Conservation (phyloP, 2,329 filamentous ascomycete species). For the Diplodia corticola region DNA sequence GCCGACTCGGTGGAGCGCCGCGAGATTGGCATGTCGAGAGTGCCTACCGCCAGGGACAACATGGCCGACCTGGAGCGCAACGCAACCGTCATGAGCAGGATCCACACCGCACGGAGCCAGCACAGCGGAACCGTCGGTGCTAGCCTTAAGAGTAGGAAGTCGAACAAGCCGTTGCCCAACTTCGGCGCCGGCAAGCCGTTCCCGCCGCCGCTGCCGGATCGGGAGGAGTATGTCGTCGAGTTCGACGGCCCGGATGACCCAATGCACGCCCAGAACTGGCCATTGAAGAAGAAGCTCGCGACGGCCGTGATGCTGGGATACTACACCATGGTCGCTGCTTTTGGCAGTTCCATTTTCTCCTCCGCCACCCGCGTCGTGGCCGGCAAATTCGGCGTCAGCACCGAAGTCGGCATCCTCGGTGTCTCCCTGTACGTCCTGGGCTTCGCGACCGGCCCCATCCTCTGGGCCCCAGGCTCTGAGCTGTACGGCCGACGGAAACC, state of each 20-base stretch:
- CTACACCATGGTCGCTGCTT: slow-evolving; percentile 67
- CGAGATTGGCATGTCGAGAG: slow-evolving; percentile 56
- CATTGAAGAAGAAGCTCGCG: slow-evolving; percentile 70
- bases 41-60: slow-evolving; percentile 63
- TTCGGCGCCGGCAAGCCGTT: slow-evolving; percentile 76
- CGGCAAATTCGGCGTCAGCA: slow-evolving; percentile 46
- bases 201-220: slow-evolving; percentile 67
- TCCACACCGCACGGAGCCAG: slow-evolving; percentile 69
- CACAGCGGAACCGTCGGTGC: slow-evolving; percentile 71
- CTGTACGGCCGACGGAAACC: slow-evolving; percentile 52
- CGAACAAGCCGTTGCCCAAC: slow-evolving; percentile 59
- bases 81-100: slow-evolving; percentile 68
- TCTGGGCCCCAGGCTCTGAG: slow-evolving; percentile 55
- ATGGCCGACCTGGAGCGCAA: slow-evolving; percentile 61
- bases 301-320: slow-evolving; percentile 70
- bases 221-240: slow-evolving; percentile 76
- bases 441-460: slow-evolving; percentile 49
- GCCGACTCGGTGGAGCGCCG: slow-evolving; percentile 39
- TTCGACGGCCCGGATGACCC: slow-evolving; percentile 84
- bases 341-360: slow-evolving; percentile 55
- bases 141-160: slow-evolving; percentile 50
- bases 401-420: slow-evolving; percentile 52
- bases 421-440: slow-evolving; percentile 52
- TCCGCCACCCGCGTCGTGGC: slow-evolving; percentile 38
- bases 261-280: slow-evolving; percentile 86